Evolutionary conservation across 805 yeast species (phyloP), one percentile per base, ranked within the genome.

Genomic region (Lachancea cidri): DNA sequence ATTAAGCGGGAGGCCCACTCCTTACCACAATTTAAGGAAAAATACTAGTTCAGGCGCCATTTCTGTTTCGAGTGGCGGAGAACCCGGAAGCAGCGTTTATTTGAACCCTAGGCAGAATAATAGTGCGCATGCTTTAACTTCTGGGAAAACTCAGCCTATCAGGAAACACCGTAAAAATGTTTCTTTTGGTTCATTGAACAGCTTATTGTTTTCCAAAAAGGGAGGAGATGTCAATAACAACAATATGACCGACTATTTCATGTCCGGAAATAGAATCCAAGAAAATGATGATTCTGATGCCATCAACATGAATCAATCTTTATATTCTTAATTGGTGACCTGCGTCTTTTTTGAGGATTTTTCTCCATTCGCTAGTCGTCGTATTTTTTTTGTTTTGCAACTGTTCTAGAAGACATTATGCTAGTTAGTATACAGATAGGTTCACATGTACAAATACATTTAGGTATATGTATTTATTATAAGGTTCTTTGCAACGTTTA

Each of bases 161-260:
- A 49, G 65, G 42, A 61, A 54, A 30, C 66, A 61, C 38, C 57
- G 56, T 38, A 61, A 61, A 38, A 60, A 57, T 32, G 65, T 60
- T 2, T 61, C 66, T 0, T 61, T 61, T 36, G 54, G 62, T 38
- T 61, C 66, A 1, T 43, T 61, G 43, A 61, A 60, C 41, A 58
- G 62, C 42, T 49, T 60, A 25, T 53, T 60, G 53, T 61, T 61
- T 36, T 57, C 66, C 2, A 61, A 60, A 39, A 58, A 58, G 41
- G 54, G 45, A 29, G 48, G 53, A 1, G 49, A 46, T 15, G 40
- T 48, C 6, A 49, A 50, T 17, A 43, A 43, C 29, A 54, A 51
- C 30, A 47, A 43, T 35, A 51, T 57, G 11, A 38, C 34, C 31
- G 54, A 52, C n/a, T 53, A 49, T 27, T 49, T 59, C 38, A 49